These are phyloP conservation scores for Pseudogymnoascus sp. DNA, from an alignment of 2,329 filamentous ascomycete species.

Conservation along the genomic window DNA sequence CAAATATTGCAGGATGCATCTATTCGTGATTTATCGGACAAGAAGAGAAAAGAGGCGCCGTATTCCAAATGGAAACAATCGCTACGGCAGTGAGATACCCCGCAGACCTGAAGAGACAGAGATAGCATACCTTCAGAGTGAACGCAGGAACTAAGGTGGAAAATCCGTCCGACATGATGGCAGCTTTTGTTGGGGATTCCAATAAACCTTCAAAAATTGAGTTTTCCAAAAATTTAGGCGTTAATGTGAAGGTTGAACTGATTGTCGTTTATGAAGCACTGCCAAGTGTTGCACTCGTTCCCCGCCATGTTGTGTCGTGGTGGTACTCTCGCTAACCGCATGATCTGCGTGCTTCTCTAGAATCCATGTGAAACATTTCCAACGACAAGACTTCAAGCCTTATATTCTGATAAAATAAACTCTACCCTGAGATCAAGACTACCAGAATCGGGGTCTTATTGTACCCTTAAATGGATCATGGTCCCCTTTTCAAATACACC, in stretches of 20 bases:
- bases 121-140: neutral
- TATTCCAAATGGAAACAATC: neutral
- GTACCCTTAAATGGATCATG: neutral
- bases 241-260: neutral
- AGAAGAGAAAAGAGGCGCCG: neutral
- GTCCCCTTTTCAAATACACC: neutral
- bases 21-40: neutral
- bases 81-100: neutral
- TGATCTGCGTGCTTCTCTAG: neutral
- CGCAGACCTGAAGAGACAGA: conserved; percentile 17
- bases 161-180: conserved; percentile 7
- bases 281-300: neutral
- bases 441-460: neutral
- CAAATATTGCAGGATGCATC: neutral
- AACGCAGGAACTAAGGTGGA: neutral
- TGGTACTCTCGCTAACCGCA: neutral
- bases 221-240: neutral
- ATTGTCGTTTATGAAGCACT: neutral
- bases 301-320: neutral
- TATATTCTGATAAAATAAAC: neutral
- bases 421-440: neutral
- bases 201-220: neutral
- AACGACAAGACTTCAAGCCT: neutral
- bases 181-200: neutral
- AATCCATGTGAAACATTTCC: neutral